These are phyloP conservation scores for Rhodosporidiobolus odoratus DNA, from an alignment of 768 basidiomycete genomes.

Conservation along the genomic window DNA sequence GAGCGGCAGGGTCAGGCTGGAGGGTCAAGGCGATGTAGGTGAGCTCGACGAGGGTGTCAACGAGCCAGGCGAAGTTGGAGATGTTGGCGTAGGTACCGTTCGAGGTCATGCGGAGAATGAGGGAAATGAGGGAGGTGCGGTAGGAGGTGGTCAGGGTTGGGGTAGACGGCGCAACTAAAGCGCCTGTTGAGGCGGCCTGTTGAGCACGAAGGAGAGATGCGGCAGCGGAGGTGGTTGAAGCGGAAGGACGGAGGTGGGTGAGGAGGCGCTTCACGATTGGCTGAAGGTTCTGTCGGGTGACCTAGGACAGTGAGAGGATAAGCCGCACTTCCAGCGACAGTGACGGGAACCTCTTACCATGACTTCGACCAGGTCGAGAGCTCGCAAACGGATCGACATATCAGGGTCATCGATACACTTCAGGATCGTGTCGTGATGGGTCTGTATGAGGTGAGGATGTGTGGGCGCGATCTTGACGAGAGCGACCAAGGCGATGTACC, in stretches of 20 bases:
- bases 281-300: slow-evolving; percentile 74
- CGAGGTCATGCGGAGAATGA: slow-evolving; percentile 76
- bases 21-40: slow-evolving; percentile 64
- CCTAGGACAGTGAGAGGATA: slow-evolving; percentile 52
- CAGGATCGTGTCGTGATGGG: slow-evolving; percentile 86
- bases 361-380: slow-evolving; percentile 84
- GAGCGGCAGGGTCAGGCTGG: neutral
- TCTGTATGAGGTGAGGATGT: slow-evolving; percentile 72
- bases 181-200: slow-evolving; percentile 25
- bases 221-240: slow-evolving; percentile 44
- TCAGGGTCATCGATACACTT: slow-evolving; percentile 86
- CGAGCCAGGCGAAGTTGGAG: slow-evolving; percentile 93
- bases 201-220: slow-evolving; percentile 33
- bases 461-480: slow-evolving; percentile 85
- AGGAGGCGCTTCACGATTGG: slow-evolving; percentile 84
- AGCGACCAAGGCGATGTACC: slow-evolving; percentile 91
- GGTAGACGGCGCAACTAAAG: slow-evolving; percentile 42
- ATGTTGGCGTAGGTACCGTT: slow-evolving; percentile 78
- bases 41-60: slow-evolving; percentile 87
- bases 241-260: slow-evolving; percentile 60
- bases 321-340: neutral
- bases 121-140: slow-evolving; percentile 71
- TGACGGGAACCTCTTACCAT: slow-evolving; percentile 59
- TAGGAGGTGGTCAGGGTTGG: slow-evolving; percentile 70
- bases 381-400: slow-evolving; percentile 91